Evolutionary conservation across 2,329 filamentous ascomycete species (phyloP), one percentile per base, ranked within the genome.

Genomic region (Arthrobotrys conoides): DNA sequence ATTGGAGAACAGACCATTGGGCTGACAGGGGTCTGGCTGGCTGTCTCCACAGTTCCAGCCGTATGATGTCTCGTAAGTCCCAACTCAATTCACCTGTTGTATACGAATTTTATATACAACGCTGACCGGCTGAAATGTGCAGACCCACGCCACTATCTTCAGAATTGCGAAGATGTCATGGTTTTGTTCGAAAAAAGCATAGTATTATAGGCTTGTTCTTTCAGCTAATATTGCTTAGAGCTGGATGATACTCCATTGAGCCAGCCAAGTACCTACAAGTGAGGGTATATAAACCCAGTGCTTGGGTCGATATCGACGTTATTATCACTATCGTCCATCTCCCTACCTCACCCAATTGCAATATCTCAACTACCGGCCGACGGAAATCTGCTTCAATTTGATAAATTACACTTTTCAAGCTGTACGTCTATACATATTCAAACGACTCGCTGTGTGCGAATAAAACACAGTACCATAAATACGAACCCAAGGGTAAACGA

Each of bases 71-170:
- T 59, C 53, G 53, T 59, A 55, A 36, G 16, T n/a, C 14, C 5
- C 53, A 36, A 59, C 53, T 59, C 53, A 16, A 59, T 59, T 22
- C n/a, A 59, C 3, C 5, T 38, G 30, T 59, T 38, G 53, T 14
- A 59, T 59, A 59, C 53, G 53, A 59, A 57, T 16, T 10, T 41
- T 18, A 55, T n/a, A 33, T 18, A 27, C 51, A 41, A 36, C 33
- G 33, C 33, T 55, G 53, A 36, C 53, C 53, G 33, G 53, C 30
- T 59, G 53, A 59, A 59, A 41, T 41, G 38, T 41, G 16, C 38
- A 41, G 38, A 41, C 38, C 38, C 38, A 41, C 38, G 38, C 14
- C 38, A 41, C 38, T n/a, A 12, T 41, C 38, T 41, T 41, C 38
- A 12, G 1, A 36, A 36, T 36, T 36, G 8, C 33, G 33, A 36